Conservation (phyloP, 305 asterid species). For the Fraxinus latifolia region DNA sequence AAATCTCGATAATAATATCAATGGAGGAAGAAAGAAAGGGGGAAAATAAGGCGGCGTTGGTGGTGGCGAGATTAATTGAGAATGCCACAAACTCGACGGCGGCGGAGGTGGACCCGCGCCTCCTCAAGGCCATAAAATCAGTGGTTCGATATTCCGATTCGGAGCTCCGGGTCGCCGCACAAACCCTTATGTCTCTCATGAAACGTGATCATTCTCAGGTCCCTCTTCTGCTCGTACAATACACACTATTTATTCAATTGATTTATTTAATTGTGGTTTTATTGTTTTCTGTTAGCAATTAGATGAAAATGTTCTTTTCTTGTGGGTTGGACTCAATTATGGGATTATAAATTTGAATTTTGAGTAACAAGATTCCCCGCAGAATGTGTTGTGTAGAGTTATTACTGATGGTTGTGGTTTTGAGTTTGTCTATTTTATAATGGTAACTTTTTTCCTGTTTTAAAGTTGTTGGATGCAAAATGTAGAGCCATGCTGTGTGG, state of each 20-base stretch:
- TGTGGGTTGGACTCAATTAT: conserved; percentile 8
- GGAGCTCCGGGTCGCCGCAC: conserved; percentile 71
- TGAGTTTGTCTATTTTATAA: background rate
- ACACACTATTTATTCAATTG: background rate
- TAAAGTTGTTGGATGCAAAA: background rate
- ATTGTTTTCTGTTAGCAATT: background rate
- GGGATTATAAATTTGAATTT: background rate
- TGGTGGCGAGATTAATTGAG: conserved; percentile 51
- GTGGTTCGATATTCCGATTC: conserved; percentile 70
- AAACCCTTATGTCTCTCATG: conserved; percentile 75
- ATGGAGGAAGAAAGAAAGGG: conserved; percentile 45
- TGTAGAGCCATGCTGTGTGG: background rate
- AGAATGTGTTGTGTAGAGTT: background rate
- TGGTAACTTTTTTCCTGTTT: background rate
- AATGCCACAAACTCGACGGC: conserved; percentile 69
- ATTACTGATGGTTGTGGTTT: background rate
- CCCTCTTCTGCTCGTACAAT: background rate
- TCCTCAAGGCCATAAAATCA: conserved; percentile 77
- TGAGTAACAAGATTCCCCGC: background rate
- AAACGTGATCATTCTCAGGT: conserved; percentile 94
- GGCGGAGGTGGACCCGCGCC: conserved; percentile 73
- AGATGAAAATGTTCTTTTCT: background rate
- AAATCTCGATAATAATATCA: background rate
- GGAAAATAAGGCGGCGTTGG: conserved; percentile 15
- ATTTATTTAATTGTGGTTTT: background rate